phyloP scores from a whole-genome alignment of 495 filamentous ascomycete species.

The Cryomyces minteri region DNA sequence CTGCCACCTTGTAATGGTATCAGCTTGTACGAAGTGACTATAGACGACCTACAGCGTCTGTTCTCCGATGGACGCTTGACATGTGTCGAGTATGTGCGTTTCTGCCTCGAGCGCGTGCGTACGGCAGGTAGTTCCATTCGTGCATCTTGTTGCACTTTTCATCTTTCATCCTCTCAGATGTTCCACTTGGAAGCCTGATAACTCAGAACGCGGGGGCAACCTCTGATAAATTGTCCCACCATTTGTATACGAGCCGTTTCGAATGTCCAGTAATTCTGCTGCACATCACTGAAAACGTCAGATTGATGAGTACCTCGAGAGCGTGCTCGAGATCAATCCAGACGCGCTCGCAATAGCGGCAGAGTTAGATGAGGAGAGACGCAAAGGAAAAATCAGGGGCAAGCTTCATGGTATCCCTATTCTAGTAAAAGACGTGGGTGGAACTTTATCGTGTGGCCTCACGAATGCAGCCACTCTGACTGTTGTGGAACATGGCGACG shows the following conservation, averaged over 20 bases:
- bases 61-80: background rate
- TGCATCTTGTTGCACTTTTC: too few relatives aligned
- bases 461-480: background rate
- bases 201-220: too few relatives aligned
- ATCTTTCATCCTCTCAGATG: too few relatives aligned
- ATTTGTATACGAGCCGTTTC: too few relatives aligned
- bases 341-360: conserved; percentile 5
- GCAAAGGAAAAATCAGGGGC: background rate
- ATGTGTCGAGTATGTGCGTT: background rate
- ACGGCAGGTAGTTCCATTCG: background rate
- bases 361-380: conserved; percentile 3
- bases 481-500: conserved; percentile 1
- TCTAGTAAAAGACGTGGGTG: conserved; percentile 3
- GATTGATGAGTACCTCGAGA: background rate
- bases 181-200: too few relatives aligned
- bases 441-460: background rate
- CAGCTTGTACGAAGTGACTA: background rate
- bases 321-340: conserved; percentile 7
- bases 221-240: too few relatives aligned
- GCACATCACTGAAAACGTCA: background rate
- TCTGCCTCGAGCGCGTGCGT: background rate
- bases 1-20: background rate
- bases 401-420: conserved; percentile 7
- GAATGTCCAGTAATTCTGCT: too few relatives aligned
- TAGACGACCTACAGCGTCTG: background rate